Evolutionary conservation across 352 stramenopile genomes (phyloP).

Genomic region (Globisporangium sylvaticum): DNA sequence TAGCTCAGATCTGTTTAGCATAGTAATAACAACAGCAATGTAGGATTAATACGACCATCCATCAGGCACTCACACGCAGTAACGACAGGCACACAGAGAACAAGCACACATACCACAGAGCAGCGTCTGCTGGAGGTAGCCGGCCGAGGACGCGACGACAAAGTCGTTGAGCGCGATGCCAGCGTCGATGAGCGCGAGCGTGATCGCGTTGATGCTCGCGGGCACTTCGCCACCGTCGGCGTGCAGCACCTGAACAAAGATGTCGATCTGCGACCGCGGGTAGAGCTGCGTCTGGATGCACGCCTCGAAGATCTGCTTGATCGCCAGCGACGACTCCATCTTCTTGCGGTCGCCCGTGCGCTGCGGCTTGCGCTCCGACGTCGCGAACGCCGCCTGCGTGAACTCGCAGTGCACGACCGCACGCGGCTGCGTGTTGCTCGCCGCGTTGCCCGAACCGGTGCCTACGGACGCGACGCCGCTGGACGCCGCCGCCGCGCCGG

Average conservation of each 20-base stretch:
- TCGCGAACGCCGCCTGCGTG: constrained; percentile 85
- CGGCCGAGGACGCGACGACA: constrained; percentile 85
- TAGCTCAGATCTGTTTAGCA: constrained; percentile 84
- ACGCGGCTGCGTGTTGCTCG: constrained; percentile 65
- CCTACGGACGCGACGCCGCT: constrained; percentile 46
- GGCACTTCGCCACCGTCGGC: constrained; percentile 86
- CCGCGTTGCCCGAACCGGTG: constrained; percentile 54
- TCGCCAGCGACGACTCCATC: constrained; percentile 81
- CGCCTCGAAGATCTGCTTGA: constrained; percentile 91
- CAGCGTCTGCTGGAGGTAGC: constrained; percentile 88
- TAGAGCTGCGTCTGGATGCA: constrained; percentile 91
- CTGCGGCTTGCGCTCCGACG: constrained; percentile 77
- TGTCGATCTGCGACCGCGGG: constrained; percentile 90
- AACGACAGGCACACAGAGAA: not conserved
- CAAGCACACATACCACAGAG: constrained; percentile 60
- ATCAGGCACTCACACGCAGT: not conserved
- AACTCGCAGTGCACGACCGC: constrained; percentile 83
- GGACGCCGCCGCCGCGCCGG: constrained; percentile 24
- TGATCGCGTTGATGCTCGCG: constrained; percentile 89
- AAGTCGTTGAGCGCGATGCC: constrained; percentile 91
- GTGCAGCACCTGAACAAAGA: constrained; percentile 91
- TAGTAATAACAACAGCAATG: not conserved
- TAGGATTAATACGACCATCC: not conserved
- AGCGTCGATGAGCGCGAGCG: constrained; percentile 88
- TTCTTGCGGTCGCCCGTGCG: constrained; percentile 84